These are phyloP conservation scores for Carex sylvatica DNA, from an alignment of 202 grass and related monocot genomes.

Conservation along the genomic window DNA sequence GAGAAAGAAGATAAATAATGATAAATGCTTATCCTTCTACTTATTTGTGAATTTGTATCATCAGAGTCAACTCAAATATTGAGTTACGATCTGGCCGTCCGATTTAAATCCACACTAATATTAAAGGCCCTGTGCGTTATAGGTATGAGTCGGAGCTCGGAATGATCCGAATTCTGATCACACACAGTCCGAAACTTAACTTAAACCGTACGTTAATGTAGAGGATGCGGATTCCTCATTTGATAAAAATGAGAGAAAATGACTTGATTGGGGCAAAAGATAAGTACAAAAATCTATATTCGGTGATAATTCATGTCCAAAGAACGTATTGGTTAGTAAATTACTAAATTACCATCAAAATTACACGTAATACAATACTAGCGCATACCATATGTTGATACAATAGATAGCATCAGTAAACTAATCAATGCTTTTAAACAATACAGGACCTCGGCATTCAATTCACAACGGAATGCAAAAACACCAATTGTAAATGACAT, in stretches of 20 bases:
- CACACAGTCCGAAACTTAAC: too few relatives aligned
- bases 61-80: too few relatives aligned
- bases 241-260: neutral
- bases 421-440: neutral
- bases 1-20: too few relatives aligned
- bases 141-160: too few relatives aligned
- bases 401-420: neutral
- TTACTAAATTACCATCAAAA: neutral
- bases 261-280: neutral
- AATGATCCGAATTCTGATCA: too few relatives aligned
- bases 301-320: neutral
- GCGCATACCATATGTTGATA: neutral
- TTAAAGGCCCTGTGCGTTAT: too few relatives aligned
- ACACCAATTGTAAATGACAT: neutral
- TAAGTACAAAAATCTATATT: neutral
- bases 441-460: neutral
- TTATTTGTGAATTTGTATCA: neutral
- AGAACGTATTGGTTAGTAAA: neutral
- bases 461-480: neutral
- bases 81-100: too few relatives aligned
- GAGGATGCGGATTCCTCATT: too few relatives aligned
- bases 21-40: neutral
- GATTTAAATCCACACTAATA: too few relatives aligned
- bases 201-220: too few relatives aligned
- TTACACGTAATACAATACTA: neutral